Conservation (phyloP, 805 yeast species). For the Lipomyces lipofer region DNA sequence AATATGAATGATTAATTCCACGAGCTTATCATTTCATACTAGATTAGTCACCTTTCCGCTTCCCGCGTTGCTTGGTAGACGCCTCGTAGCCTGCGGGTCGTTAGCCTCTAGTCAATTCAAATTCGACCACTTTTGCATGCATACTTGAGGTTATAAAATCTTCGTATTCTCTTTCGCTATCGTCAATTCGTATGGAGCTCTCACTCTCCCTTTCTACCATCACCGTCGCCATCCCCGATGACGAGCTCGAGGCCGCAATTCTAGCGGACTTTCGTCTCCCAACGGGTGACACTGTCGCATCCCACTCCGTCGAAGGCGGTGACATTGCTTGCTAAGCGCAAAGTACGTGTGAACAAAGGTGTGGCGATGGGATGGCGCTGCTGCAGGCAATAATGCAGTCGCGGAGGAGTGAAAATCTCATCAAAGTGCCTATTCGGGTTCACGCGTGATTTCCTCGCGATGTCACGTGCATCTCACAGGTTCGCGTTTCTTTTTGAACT, state of each 20-base stretch:
- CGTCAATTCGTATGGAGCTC: neutral
- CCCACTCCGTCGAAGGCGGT: too few species aligned
- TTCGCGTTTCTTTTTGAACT: too few species aligned
- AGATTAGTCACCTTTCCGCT: constrained; percentile 1
- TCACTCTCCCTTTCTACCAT: neutral
- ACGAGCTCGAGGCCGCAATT: constrained; percentile 7
- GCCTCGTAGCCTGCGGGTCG: neutral
- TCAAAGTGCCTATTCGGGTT: constrained; percentile 16
- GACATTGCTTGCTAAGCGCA: too few species aligned
- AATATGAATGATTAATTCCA: neutral
- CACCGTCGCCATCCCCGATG: neutral
- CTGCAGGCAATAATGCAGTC: neutral
- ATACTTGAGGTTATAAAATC: neutral
- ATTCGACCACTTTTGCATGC: neutral
- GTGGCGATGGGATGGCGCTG: neutral
- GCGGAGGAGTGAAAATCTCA: neutral
- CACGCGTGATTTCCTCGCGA: too few species aligned
- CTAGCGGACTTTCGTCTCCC: neutral
- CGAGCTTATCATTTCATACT: neutral
- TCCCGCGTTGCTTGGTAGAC: neutral
- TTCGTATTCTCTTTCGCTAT: constrained; percentile 1
- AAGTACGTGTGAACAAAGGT: too few species aligned
- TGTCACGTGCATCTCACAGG: too few species aligned
- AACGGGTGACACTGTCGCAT: too few species aligned
- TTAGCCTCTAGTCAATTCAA: neutral